Evolutionary conservation across 139 green algal species (phyloP).

Genomic region (Bryopsis sp.): DNA sequence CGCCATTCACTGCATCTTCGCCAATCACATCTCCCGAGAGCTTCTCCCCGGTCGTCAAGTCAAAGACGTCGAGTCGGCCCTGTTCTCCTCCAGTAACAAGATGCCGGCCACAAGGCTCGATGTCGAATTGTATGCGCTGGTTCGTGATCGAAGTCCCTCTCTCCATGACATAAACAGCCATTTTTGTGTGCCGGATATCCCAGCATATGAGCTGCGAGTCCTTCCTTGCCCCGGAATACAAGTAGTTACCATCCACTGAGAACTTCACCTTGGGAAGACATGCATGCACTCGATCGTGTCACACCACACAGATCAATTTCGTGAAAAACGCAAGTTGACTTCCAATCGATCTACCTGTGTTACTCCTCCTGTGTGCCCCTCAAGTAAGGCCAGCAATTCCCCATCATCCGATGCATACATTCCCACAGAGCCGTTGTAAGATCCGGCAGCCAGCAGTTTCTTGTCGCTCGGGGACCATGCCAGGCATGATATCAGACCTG

Average conservation of each 20-base stretch:
- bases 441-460: slow-evolving; percentile 59
- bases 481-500: slow-evolving; percentile 82
- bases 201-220: slow-evolving; percentile 76
- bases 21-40: slow-evolving; percentile 34
- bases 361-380: slow-evolving; percentile 60
- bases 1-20: slow-evolving; percentile 69
- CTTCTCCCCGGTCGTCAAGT: slow-evolving; percentile 49
- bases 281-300: background rate
- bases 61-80: slow-evolving; percentile 49
- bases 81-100: slow-evolving; percentile 54
- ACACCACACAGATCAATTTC: background rate
- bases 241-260: slow-evolving; percentile 67
- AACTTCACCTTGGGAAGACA: slow-evolving; percentile 47
- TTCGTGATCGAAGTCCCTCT: slow-evolving; percentile 61
- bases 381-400: slow-evolving; percentile 53
- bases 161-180: slow-evolving; percentile 58
- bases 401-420: slow-evolving; percentile 46
- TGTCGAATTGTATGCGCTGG: slow-evolving; percentile 84
- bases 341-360: slow-evolving; percentile 64
- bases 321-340: background rate
- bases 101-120: slow-evolving; percentile 76
- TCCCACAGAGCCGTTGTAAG: slow-evolving; percentile 54
- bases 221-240: slow-evolving; percentile 73
- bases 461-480: slow-evolving; percentile 41
- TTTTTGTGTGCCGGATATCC: slow-evolving; percentile 62